Conservation (phyloP, 2,329 filamentous ascomycete genomes). For the Xylaria multiplex region DNA sequence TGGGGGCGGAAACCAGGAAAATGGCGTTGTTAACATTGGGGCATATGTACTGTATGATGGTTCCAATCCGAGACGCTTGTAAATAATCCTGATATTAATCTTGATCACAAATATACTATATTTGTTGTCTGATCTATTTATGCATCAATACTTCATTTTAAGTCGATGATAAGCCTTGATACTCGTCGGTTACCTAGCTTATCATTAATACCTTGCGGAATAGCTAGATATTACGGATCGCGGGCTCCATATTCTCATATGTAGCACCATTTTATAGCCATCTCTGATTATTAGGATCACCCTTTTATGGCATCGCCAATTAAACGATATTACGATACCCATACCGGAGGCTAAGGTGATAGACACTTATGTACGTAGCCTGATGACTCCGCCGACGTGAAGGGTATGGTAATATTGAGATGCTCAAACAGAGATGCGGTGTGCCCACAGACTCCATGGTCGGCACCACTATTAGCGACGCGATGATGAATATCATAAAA, state of each 20-base stretch:
- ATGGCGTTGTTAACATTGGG: conserved; percentile 20
- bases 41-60: conserved; percentile 24
- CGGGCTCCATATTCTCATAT: background rate
- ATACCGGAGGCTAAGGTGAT: too few relatives aligned
- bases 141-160: background rate
- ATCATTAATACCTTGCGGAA: background rate
- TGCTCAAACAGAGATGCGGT: too few relatives aligned
- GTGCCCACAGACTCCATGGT: too few relatives aligned
- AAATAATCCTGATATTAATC: background rate
- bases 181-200: background rate
- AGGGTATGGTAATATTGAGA: too few relatives aligned
- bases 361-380: too few relatives aligned
- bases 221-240: background rate
- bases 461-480: too few relatives aligned
- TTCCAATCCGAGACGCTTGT: background rate
- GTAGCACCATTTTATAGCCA: too few relatives aligned
- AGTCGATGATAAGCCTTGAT: background rate
- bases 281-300: too few relatives aligned
- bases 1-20: conserved; percentile 9
- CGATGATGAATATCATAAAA: too few relatives aligned
- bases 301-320: too few relatives aligned
- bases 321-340: too few relatives aligned
- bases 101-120: background rate
- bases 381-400: too few relatives aligned
- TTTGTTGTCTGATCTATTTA: background rate